These are phyloP conservation scores for Alectoria sarmentosa DNA, from an alignment of 495 filamentous ascomycete genomes.

Conservation along the genomic window DNA sequence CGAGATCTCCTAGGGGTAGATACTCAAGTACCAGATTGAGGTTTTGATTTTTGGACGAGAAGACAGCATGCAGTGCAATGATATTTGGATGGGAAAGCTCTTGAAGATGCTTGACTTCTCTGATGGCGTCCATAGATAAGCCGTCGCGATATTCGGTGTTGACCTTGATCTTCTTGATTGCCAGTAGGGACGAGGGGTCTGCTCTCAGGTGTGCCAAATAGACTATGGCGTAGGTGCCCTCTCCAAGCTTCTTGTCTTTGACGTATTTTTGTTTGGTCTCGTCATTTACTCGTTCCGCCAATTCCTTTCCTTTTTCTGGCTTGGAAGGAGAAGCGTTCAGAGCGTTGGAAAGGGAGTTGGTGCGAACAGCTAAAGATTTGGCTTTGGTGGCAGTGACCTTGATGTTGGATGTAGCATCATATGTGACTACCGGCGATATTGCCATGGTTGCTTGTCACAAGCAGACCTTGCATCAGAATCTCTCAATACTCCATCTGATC, in stretches of 20 bases:
- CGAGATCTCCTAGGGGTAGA: conserved; percentile 82
- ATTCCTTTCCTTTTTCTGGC: conserved; percentile 43
- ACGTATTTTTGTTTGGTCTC: conserved; percentile 80
- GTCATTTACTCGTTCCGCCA: conserved; percentile 83
- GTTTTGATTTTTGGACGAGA: conserved; percentile 87
- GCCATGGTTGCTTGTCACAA: conserved; percentile 31
- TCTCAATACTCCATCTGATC: not conserved
- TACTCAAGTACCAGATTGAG: conserved; percentile 92
- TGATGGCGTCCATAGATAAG: conserved; percentile 85
- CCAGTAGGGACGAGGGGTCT: conserved; percentile 64
- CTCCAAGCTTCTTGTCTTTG: conserved; percentile 87
- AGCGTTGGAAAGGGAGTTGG: conserved; percentile 22
- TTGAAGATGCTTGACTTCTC: conserved; percentile 89
- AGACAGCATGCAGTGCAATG: conserved; percentile 83
- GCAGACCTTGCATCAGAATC: not conserved
- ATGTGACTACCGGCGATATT: conserved; percentile 38
- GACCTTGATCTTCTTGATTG: conserved; percentile 98
- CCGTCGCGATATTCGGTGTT: conserved; percentile 79
- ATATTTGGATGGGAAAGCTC: conserved; percentile 96
- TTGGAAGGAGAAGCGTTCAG: conserved; percentile 1
- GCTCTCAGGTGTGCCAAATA: conserved; percentile 72
- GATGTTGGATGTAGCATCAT: conserved; percentile 31
- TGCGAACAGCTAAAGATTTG: conserved; percentile 35
- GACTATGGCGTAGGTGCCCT: conserved; percentile 95
- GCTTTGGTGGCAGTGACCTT: conserved; percentile 36